Conservation (phyloP, 2,329 filamentous ascomycete species). For the Paecilomyces dactylethromorphus region DNA sequence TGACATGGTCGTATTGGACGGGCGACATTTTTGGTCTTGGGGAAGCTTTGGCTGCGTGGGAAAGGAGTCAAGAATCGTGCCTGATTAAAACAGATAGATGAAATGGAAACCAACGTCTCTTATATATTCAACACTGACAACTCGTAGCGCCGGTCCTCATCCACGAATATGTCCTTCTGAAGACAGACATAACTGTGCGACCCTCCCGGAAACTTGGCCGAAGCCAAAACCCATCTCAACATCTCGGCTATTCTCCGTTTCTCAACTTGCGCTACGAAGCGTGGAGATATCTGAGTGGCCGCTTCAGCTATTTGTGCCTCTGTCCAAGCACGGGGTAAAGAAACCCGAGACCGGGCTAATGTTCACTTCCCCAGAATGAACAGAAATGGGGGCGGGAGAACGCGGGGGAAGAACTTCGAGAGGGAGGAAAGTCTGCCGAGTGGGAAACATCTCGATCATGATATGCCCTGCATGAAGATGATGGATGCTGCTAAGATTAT, state of each 20-base stretch:
- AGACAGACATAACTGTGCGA: neutral
- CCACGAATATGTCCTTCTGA: neutral
- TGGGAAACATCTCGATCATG: neutral
- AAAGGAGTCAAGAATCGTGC: neutral
- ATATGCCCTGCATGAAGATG: neutral
- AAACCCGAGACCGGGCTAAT: neutral
- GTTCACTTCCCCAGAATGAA: neutral
- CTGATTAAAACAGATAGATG: neutral
- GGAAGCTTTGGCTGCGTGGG: too few relatives aligned
- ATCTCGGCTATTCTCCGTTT: neutral
- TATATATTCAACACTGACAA: neutral
- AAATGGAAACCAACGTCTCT: neutral
- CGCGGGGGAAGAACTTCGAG: neutral
- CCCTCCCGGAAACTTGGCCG: neutral
- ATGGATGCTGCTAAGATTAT: neutral
- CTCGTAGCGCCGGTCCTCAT: neutral
- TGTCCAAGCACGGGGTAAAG: neutral
- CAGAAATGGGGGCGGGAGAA: too few relatives aligned
- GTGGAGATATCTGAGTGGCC: neutral
- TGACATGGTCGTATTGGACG: conserved; percentile 16
- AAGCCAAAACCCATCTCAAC: neutral
- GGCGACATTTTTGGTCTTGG: neutral
- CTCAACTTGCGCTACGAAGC: neutral
- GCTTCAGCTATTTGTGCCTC: neutral
- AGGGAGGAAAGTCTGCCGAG: neutral